These are phyloP conservation scores for Encephalitozoon cuniculi DNA, from an alignment of 371 early-diverging fungal species.

Conservation along the genomic window DNA sequence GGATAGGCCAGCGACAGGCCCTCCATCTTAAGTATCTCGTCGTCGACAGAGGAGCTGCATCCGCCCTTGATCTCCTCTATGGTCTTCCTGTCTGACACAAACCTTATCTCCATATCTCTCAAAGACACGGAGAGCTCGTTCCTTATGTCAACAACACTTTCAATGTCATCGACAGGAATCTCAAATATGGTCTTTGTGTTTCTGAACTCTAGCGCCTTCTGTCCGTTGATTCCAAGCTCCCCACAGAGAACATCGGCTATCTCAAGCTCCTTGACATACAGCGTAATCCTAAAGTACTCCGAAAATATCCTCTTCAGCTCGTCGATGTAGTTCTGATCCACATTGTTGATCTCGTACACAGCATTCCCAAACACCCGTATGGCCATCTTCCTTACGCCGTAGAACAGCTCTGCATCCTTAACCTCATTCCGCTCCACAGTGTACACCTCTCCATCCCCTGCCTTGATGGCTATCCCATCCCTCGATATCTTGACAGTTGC, in stretches of 20 bases:
- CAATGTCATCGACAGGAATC: conserved; percentile 55
- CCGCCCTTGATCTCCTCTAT: conserved; percentile 42
- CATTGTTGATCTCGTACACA: conserved; percentile 44
- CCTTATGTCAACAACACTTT: conserved; percentile 52
- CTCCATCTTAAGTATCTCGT: conserved; percentile 54
- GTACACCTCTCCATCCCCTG: conserved; percentile 9
- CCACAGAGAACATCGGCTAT: conserved; percentile 42
- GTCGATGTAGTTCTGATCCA: conserved; percentile 38
- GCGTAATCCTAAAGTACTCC: conserved; percentile 44
- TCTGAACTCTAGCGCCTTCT: conserved; percentile 49
- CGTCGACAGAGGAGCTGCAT: conserved; percentile 14
- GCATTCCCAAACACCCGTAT: conserved; percentile 41
- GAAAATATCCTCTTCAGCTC: conserved; percentile 45
- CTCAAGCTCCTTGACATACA: conserved; percentile 53
- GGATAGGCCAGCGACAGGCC: conserved; percentile 49
- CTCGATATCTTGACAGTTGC: conserved; percentile 51
- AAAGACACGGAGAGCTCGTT: conserved; percentile 53
- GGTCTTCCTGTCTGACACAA: conserved; percentile 36
- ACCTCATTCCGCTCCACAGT: conserved; percentile 52
- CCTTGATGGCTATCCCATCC: conserved; percentile 57
- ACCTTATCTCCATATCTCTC: conserved; percentile 39
- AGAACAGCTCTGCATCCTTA: conserved; percentile 54
- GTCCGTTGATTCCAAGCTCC: conserved; percentile 36
- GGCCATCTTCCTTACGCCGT: conserved; percentile 38
- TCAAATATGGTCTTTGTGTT: conserved; percentile 54